A percentile compares a stretch with the other conserved stretches of the same genome.
Evolutionary conservation across 2,329 filamentous ascomycete genomes (phyloP).

Genomic region (Ascosphaera acerosa): DNA sequence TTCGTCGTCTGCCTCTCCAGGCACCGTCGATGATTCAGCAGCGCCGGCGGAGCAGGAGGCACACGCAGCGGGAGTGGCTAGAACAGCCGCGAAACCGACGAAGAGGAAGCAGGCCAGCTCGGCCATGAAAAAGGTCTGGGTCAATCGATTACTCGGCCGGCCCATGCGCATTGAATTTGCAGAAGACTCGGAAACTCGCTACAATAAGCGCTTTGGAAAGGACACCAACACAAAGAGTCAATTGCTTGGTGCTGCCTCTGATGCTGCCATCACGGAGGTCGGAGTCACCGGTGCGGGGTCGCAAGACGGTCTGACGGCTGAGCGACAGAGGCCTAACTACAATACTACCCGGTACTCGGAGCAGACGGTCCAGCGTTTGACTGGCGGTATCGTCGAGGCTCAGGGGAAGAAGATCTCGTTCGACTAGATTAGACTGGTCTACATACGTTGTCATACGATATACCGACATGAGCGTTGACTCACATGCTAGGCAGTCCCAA

Average conservation of each 20-base stretch:
- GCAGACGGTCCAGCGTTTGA: conserved; percentile 36
- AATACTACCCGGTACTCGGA: conserved; percentile 21
- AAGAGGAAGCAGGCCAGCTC: conserved; percentile 29
- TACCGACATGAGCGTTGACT: too few relatives aligned
- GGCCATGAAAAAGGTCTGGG: conserved; percentile 47
- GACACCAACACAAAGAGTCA: too few relatives aligned
- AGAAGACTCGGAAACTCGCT: conserved; percentile 67
- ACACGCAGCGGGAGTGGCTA: too few relatives aligned
- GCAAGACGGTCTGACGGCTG: conserved; percentile 18
- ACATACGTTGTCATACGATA: too few relatives aligned
- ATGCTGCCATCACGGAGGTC: background rate
- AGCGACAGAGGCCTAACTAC: conserved; percentile 22
- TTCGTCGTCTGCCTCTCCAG: conserved; percentile 1
- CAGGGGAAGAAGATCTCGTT: conserved; percentile 66
- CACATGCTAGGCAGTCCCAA: too few relatives aligned
- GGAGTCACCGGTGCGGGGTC: conserved; percentile 4
- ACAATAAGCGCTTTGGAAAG: conserved; percentile 84
- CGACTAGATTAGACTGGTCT: too few relatives aligned
- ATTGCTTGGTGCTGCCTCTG: too few relatives aligned
- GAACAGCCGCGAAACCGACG: conserved; percentile 17
- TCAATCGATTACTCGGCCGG: conserved; percentile 60
- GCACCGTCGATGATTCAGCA: conserved; percentile 9
- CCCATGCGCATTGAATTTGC: conserved; percentile 75
- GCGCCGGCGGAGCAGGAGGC: conserved; percentile 9
- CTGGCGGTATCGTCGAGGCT: conserved; percentile 51